phyloP scores from a whole-genome alignment of 371 early-diverging fungal species.

The Apophysomyces trapeziformis region DNA sequence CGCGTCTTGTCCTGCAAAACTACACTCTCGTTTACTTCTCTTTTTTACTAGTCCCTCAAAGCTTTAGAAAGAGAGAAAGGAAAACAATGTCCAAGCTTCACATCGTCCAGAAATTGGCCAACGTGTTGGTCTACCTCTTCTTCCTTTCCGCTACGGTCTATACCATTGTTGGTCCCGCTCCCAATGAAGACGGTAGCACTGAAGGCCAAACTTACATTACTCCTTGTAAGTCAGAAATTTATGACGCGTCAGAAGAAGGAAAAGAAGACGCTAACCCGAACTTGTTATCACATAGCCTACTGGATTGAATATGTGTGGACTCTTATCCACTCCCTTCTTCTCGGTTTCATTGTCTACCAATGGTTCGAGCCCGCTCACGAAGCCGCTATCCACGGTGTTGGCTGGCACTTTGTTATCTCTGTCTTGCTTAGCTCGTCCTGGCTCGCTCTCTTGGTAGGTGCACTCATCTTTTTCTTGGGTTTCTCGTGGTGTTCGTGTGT shows the following conservation, averaged over 20 bases:
- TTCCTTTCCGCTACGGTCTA: constrained; percentile 66
- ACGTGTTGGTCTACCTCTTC: constrained; percentile 68
- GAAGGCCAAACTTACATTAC: constrained; percentile 43
- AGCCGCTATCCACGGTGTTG: constrained; percentile 60
- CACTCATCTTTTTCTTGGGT: constrained; percentile 1
- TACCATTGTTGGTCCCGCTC: constrained; percentile 54
- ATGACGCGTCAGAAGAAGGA: background rate
- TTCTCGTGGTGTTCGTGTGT: too few relatives aligned
- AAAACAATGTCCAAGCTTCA: constrained; percentile 17
- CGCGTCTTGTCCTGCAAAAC: background rate
- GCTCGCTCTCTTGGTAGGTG: constrained; percentile 62
- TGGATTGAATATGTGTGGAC: constrained; percentile 61
- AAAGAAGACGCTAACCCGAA: background rate
- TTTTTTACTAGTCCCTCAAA: background rate
- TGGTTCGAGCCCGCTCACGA: constrained; percentile 66
- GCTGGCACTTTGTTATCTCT: constrained; percentile 69
- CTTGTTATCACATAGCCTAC: constrained; percentile 25
- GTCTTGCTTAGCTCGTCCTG: constrained; percentile 62
- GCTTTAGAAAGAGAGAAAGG: background rate
- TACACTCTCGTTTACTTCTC: background rate
- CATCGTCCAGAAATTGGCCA: constrained; percentile 56
- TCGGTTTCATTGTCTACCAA: constrained; percentile 67
- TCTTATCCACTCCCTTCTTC: constrained; percentile 62
- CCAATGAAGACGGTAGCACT: constrained; percentile 24
- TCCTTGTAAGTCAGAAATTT: constrained; percentile 37